phyloP scores from a whole-genome alignment of 1,284 basidiomycete species.

The Butyriboletus appendiculatus region DNA sequence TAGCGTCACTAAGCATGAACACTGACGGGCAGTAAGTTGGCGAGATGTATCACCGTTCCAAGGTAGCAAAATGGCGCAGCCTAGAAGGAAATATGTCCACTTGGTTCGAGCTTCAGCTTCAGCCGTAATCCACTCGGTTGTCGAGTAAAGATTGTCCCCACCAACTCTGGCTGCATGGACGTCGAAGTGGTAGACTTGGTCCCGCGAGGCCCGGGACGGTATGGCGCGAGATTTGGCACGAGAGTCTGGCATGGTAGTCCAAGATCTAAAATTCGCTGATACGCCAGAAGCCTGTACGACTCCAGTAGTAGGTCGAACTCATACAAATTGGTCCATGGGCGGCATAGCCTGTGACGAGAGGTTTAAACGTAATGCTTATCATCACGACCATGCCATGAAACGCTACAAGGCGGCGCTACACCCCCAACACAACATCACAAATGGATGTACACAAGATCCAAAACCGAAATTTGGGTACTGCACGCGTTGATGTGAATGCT shows the following conservation, averaged over 20 bases:
- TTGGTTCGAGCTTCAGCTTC: constrained; percentile 41
- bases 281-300: not conserved
- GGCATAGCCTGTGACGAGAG: not conserved
- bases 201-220: constrained; percentile 1
- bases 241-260: not conserved
- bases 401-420: no score
- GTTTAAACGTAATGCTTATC: not conserved
- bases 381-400: no score
- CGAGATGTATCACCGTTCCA: constrained; percentile 64
- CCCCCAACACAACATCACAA: no score
- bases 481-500: not conserved
- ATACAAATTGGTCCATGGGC: not conserved
- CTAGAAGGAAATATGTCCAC: constrained; percentile 67
- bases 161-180: not conserved
- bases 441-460: no score
- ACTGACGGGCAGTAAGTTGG: not conserved
- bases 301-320: not conserved
- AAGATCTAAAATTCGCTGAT: not conserved
- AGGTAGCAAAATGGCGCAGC: constrained; percentile 68
- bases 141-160: not conserved
- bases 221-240: constrained; percentile 3
- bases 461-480: no score
- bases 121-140: not conserved
- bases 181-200: not conserved
- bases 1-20: not conserved